Evolutionary conservation across 495 filamentous ascomycete genomes (phyloP).

Genomic region (Xylaria castorea): DNA sequence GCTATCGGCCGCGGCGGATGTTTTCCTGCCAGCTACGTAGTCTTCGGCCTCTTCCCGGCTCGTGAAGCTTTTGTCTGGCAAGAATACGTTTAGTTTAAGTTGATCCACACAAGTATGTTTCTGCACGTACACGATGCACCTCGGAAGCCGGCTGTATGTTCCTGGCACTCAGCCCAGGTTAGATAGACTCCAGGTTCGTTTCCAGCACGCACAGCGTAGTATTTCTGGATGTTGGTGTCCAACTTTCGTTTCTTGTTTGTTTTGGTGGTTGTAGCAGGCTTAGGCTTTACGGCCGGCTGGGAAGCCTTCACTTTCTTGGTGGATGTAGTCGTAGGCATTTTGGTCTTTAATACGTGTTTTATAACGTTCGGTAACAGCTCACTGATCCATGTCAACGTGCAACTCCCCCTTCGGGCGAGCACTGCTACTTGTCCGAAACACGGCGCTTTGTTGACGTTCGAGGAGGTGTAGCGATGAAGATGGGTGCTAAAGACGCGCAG

Average conservation of each 20-base stretch:
- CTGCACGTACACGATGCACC: constrained; percentile 74
- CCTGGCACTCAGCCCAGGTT: constrained; percentile 80
- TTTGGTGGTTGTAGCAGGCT: constrained; percentile 20
- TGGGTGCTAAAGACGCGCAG: constrained; percentile 31
- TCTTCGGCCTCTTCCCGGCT: constrained; percentile 76
- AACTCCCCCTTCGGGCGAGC: constrained; percentile 23
- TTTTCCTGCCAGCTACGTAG: constrained; percentile 71
- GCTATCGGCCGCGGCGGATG: constrained; percentile 35
- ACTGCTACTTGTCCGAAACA: constrained; percentile 38
- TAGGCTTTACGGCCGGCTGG: too few relatives aligned
- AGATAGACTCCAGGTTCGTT: constrained; percentile 85
- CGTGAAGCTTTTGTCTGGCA: constrained; percentile 83
- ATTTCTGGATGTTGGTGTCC: constrained; percentile 64
- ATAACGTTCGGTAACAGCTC: constrained; percentile 17
- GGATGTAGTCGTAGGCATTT: constrained; percentile 34
- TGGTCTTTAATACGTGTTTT: constrained; percentile 24
- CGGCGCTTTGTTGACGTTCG: constrained; percentile 36
- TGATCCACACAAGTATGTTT: not conserved
- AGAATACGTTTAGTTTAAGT: constrained; percentile 4
- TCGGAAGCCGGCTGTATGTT: constrained; percentile 84
- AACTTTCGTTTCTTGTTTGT: constrained; percentile 51
- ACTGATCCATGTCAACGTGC: constrained; percentile 39
- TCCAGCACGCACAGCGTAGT: constrained; percentile 85
- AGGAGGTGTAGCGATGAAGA: constrained; percentile 18
- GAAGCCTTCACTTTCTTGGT: constrained; percentile 29